A percentile compares a stretch with the other conserved stretches of the same genome.
These are phyloP conservation scores for Leishmania guyanensis DNA, from an alignment of 208 protist genomes.

Conservation along the genomic window DNA sequence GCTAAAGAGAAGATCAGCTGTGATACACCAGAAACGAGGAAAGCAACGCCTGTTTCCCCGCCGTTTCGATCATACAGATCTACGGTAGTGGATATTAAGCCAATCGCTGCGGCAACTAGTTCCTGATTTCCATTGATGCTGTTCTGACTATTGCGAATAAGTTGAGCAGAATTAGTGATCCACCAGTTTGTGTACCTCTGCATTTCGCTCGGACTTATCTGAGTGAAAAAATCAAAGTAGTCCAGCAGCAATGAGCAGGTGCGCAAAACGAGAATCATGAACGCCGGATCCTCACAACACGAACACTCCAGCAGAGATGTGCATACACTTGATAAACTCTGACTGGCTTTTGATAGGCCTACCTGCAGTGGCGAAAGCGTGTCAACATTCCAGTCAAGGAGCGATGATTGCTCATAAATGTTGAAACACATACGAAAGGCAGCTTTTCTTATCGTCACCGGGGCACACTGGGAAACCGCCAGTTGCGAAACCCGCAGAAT, in stretches of 20 bases:
- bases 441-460: conserved; percentile 63
- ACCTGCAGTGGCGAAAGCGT: conserved; percentile 74
- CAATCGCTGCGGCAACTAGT: conserved; percentile 63
- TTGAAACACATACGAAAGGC: conserved; percentile 89
- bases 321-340: conserved; percentile 60
- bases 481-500: conserved; percentile 63
- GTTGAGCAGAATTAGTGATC: conserved; percentile 48
- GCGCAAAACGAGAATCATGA: conserved; percentile 67
- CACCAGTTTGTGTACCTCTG: conserved; percentile 45
- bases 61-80: conserved; percentile 63
- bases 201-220: conserved; percentile 38
- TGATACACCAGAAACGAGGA: conserved; percentile 51
- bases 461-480: conserved; percentile 21
- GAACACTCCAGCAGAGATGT: conserved; percentile 59
- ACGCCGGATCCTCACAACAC: conserved; percentile 53
- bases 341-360: conserved; percentile 67
- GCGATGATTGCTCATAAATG: conserved; percentile 78
- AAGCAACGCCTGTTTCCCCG: conserved; percentile 47
- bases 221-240: conserved; percentile 81
- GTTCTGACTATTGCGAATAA: conserved; percentile 41
- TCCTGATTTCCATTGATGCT: conserved; percentile 43
- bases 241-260: conserved; percentile 79
- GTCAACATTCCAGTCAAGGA: conserved; percentile 88
- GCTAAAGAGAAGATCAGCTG: conserved; percentile 42
- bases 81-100: conserved; percentile 60